Base-by-base conservation (phyloP, 805 yeast genomes). In the Lipomyces spencermartinsiae region DNA sequence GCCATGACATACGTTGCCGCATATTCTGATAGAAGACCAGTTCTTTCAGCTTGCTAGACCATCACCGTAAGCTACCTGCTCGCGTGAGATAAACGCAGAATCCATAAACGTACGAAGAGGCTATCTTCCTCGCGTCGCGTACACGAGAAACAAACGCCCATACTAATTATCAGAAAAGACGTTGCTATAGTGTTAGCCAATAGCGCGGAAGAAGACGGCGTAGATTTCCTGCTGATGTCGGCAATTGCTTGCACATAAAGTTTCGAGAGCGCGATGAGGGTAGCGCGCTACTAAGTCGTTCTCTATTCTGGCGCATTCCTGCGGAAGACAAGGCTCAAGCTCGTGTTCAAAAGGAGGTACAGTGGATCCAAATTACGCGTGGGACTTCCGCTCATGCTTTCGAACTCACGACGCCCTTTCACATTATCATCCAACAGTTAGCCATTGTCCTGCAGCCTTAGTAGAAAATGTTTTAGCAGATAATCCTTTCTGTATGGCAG, bases 61-160 rank as follows among this genome's bases (percentile, higher is more conserved):
- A 16, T 7, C 4, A 12, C 4, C 4, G 43, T 16, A 35, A 10
- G 14, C 16, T 2, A 37, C 16, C 16, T 37, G 14, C 6, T 1
- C 29, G 2, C 16, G 16, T 6, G 43, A 37, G 43, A 12, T 2
- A 8, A 12, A 16, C 43, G 25, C 8, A 43, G 22, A 9, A 16
- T 43, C 8, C 58, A 51, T 9, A 22, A 5, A 66, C 70, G 14
- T 62, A 69, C 72, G 61, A 69, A 69, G 43, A 69, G 61, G 19
- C 64, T 62, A 29, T 67, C 72, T 9, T 64, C 72, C 35, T 39
- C 60, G 43, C 62, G 60, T 16, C 65, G 63, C 12, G 69, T 59
- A 39, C 72, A 69, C 22, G 72, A 69, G 37, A 69, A 39, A 31
- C 72, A 69, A 22, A 56, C 67, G n/a, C 72, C 72, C 72, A 69